These are phyloP conservation scores for Rhodotorula sphaerocarpa DNA, from an alignment of 768 basidiomycete genomes.

Conservation along the genomic window DNA sequence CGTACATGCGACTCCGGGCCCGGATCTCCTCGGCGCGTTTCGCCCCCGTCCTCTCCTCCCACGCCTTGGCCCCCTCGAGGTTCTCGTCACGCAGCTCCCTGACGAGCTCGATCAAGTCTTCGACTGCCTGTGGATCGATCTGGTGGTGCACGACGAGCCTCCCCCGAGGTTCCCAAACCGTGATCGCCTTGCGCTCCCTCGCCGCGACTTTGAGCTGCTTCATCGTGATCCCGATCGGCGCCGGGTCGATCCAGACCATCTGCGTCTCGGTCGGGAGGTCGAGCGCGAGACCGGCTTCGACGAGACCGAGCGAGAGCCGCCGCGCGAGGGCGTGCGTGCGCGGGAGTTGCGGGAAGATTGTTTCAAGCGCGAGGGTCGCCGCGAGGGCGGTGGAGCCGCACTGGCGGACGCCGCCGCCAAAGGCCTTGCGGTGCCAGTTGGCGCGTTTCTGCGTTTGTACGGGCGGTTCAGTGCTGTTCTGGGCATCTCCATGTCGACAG, in stretches of 20 bases:
- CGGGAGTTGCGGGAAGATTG: conserved; percentile 68
- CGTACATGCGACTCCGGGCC: not conserved
- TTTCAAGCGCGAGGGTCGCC: conserved; percentile 71
- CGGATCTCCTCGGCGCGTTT: too few relatives aligned
- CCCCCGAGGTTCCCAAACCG: conserved; percentile 57
- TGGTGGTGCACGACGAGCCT: conserved; percentile 82
- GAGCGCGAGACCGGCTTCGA: conserved; percentile 56
- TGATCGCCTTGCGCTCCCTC: conserved; percentile 12
- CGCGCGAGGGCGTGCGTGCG: conserved; percentile 65
- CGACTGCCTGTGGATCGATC: conserved; percentile 63
- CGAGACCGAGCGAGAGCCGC: conserved; percentile 60
- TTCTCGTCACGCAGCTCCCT: conserved; percentile 45
- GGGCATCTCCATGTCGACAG: too few relatives aligned
- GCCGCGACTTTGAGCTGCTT: conserved; percentile 56
- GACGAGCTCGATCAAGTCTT: conserved; percentile 65
- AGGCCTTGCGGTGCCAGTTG: conserved; percentile 9
- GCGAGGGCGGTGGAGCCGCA: conserved; percentile 58
- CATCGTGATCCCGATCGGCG: conserved; percentile 61
- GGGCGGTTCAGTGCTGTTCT: too few relatives aligned
- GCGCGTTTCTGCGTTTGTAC: conserved; percentile 12
- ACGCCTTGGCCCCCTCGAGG: not conserved
- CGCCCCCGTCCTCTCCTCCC: not conserved
- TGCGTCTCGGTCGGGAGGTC: conserved; percentile 51
- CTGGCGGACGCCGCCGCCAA: conserved; percentile 12
- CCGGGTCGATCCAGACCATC: conserved; percentile 57